Conservation (phyloP, 768 basidiomycete species). For the Leccinum uliginosum region DNA sequence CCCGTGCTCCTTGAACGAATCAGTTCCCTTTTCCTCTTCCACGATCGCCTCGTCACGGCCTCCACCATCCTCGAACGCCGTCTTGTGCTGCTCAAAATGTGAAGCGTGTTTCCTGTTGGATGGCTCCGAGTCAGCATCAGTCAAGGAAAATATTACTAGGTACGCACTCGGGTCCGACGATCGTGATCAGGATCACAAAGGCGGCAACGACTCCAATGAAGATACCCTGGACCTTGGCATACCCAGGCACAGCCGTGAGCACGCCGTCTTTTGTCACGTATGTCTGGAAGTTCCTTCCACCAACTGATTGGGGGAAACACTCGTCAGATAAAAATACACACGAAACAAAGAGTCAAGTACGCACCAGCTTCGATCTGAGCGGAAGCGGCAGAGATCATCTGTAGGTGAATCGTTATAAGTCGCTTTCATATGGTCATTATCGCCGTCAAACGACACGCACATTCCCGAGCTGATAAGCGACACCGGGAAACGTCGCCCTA, state of each 20-base stretch:
- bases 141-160: background rate
- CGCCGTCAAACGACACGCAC: constrained; percentile 23
- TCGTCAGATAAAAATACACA: background rate
- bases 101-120: constrained; percentile 59
- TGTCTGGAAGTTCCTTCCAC: constrained; percentile 53
- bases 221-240: constrained; percentile 80
- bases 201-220: constrained; percentile 79
- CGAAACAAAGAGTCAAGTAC: constrained; percentile 13
- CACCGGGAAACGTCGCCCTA: constrained; percentile 83
- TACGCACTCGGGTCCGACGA: constrained; percentile 78
- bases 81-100: constrained; percentile 80
- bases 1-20: constrained; percentile 10
- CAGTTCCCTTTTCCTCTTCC: constrained; percentile 13
- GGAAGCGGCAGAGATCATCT: constrained; percentile 69
- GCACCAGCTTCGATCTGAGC: constrained; percentile 75
- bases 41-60: constrained; percentile 44
- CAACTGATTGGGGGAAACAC: constrained; percentile 38
- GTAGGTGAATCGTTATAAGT: background rate
- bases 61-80: constrained; percentile 75
- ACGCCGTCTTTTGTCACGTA: constrained; percentile 41
- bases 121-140: background rate
- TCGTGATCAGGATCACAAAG: constrained; percentile 69
- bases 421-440: background rate
- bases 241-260: constrained; percentile 49
- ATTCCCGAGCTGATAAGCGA: constrained; percentile 82